Base-by-base conservation (phyloP, 768 basidiomycete species). In the Lactarius tabidus region DNA sequence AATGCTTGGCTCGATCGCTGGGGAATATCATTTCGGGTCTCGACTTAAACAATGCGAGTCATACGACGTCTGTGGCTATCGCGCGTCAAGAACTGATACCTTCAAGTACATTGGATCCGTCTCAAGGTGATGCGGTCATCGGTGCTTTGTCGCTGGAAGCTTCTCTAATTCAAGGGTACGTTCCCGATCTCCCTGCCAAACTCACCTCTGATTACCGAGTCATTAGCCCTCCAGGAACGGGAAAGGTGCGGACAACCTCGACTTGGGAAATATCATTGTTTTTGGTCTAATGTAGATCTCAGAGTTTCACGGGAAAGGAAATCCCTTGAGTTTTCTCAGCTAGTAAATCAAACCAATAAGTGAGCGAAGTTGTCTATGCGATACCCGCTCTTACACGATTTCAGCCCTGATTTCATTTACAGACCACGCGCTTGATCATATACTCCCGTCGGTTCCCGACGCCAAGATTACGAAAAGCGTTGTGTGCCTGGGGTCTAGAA, bases 361-460 rank as follows among this genome's bases (percentile, higher is more conserved):
- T 72, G 56, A 39, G 70, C 64, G 2, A 14, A 3, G 29, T 55
- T 14, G 33, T 23, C 8, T 12, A n/a, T 15, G 29, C 7, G n/a
- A 41, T 20, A 28, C 8, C n/a, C 51, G 20, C 23, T 18, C 57
- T 45, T 20, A 55, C 53, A 14, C 6, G 35, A 9, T 28, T 29
- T 26, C 62, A 72, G 72, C 80, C 2, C 75, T 86, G 70, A 81
- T 85, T 31, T 81, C 89, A 0, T 90, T 86, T 74, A 92, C 90
- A 0, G 91, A 92, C 68, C 91, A 91, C 52, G 90, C 90, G 0
- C 78, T 92, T 3, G 90, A 92, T 63, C 88, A 91, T 67, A 81
- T 91, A 76, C 75, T 92, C 2, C 76, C 76, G 5, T 84, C 84
- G 0, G 82, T 91, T 3, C 78, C 91, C 1, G 87, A 91, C 67